phyloP scores from a whole-genome alignment of 176 grass and related monocot species.

The Puya raimondii region DNA sequence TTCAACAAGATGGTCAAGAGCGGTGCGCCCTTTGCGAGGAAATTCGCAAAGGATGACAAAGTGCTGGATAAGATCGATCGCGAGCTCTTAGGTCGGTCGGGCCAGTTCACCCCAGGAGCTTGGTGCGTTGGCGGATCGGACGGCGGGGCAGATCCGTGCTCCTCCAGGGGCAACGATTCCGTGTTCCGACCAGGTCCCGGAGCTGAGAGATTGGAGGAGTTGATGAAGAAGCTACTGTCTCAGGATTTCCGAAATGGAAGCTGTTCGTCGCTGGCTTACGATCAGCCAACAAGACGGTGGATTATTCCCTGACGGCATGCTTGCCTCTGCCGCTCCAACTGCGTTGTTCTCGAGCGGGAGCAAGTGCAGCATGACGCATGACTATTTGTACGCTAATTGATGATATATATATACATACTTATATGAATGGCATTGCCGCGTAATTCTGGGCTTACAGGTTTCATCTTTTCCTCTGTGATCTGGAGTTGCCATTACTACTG shows the following conservation, averaged over 20 bases:
- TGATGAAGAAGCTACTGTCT: slow-evolving; percentile 59
- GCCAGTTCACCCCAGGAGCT: slow-evolving; percentile 58
- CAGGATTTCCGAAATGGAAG: slow-evolving; percentile 62
- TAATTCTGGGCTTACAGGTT: background rate
- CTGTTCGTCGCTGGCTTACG: slow-evolving; percentile 60
- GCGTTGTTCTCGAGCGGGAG: background rate
- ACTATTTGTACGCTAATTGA: background rate
- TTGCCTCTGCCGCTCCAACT: background rate
- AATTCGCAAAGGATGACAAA: slow-evolving; percentile 76
- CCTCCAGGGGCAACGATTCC: slow-evolving; percentile 41
- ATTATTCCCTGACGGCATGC: slow-evolving; percentile 17
- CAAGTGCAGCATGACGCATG: background rate
- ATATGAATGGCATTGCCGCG: background rate
- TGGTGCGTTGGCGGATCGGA: slow-evolving; percentile 61
- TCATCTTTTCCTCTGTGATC: background rate
- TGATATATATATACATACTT: background rate
- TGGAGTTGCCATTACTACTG: too few relatives aligned
- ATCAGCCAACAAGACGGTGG: slow-evolving; percentile 82
- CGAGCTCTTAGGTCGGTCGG: slow-evolving; percentile 52
- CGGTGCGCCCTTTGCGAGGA: slow-evolving; percentile 64
- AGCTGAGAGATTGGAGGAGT: slow-evolving; percentile 51
- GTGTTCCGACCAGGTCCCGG: slow-evolving; percentile 54
- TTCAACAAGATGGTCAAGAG: slow-evolving; percentile 74
- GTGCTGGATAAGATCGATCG: slow-evolving; percentile 73
- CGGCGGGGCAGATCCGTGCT: slow-evolving; percentile 45